phyloP scores from a whole-genome alignment of 2,329 filamentous ascomycete genomes.

The Trichoderma afroharzianum region DNA sequence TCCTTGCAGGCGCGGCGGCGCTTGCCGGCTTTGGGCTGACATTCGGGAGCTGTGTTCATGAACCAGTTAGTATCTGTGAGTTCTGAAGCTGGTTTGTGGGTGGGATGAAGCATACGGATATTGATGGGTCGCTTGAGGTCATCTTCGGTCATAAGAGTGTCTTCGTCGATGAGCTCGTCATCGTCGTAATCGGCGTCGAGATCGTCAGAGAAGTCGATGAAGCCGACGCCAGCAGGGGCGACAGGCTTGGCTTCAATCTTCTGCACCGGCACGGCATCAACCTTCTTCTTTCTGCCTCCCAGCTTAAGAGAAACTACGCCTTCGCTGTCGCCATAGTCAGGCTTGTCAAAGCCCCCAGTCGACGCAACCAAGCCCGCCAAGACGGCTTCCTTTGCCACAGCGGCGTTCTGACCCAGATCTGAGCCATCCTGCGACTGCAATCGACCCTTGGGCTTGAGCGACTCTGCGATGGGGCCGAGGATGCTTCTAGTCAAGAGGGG shows the following conservation, averaged over 20 bases:
- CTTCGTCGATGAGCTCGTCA: slow-evolving; percentile 88
- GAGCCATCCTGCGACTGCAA: slow-evolving; percentile 15
- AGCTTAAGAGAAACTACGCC: slow-evolving; percentile 53
- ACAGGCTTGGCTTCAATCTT: slow-evolving; percentile 39
- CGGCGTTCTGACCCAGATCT: not conserved
- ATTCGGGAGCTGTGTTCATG: slow-evolving; percentile 64
- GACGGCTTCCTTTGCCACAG: slow-evolving; percentile 64
- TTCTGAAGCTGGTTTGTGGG: not conserved
- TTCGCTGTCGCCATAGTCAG: slow-evolving; percentile 49
- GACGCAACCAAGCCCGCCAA: slow-evolving; percentile 71
- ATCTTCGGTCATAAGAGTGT: slow-evolving; percentile 78
- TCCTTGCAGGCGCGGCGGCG: slow-evolving; percentile 94
- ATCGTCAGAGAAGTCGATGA: slow-evolving; percentile 63
- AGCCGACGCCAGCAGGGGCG: slow-evolving; percentile 57
- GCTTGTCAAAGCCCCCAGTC: slow-evolving; percentile 68
- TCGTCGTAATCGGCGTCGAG: slow-evolving; percentile 51
- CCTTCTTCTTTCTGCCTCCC: slow-evolving; percentile 36
- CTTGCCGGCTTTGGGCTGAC: slow-evolving; percentile 81
- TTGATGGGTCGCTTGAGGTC: slow-evolving; percentile 75
- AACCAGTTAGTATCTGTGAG: slow-evolving; percentile 14
- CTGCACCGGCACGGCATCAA: slow-evolving; percentile 26
- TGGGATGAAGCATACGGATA: slow-evolving; percentile 64
- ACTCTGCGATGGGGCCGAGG: slow-evolving; percentile 14
- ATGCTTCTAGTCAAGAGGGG: slow-evolving; percentile 55
- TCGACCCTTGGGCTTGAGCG: slow-evolving; percentile 16